Evolutionary conservation across 2,329 filamentous ascomycete genomes (phyloP), one percentile per base, ranked within the genome.

Genomic region (Aureobasidium namibiae): DNA sequence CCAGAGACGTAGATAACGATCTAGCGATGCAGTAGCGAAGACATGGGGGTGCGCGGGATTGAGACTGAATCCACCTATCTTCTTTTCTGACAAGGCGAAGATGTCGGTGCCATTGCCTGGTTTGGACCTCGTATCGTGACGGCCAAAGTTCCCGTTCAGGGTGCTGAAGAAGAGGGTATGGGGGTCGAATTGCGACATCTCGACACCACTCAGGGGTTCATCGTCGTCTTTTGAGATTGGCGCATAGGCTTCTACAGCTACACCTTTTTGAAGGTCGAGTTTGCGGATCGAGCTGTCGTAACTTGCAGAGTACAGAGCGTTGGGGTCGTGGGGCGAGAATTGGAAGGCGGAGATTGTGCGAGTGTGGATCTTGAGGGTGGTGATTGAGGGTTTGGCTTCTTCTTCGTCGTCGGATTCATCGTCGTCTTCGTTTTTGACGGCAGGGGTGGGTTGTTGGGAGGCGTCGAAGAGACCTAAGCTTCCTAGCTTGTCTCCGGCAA

Each of bases 211-310:
- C 10, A 99, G 82, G 0, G 90, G 88, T 10, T 89, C 76, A 60
- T 96, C 92, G 9, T 86, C 84, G 24, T 82, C 77, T 0, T 81
- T 77, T 62, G 88, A 86, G 0, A 78, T 72, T 0, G 92, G 91
- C 0, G 88, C 90, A 73, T 89, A 97, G 0, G 92, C 78, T 68
- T 96, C 89, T 0, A 88, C 80, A 0, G 91, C 91, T 1, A 89
- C 80, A 1, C 88, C 89, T 68, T 90, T 91, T 36, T 84, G 81
- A 0, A 99, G 77, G 68, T 99, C 92, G 21, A 96, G 80, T 61
- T 89, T 90, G 4, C 94, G 84, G 59, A 99, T 90, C 0, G 90
- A 92, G 0, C 90, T 94, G 73, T 99, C 94, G 71, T 99, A 97
- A 0, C 92, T 96, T 0, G 89, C 85, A 0, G 91, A 90, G 67